Conservation (phyloP, 2,329 filamentous ascomycete species). For the Torrubiella hemipterigena region DNA sequence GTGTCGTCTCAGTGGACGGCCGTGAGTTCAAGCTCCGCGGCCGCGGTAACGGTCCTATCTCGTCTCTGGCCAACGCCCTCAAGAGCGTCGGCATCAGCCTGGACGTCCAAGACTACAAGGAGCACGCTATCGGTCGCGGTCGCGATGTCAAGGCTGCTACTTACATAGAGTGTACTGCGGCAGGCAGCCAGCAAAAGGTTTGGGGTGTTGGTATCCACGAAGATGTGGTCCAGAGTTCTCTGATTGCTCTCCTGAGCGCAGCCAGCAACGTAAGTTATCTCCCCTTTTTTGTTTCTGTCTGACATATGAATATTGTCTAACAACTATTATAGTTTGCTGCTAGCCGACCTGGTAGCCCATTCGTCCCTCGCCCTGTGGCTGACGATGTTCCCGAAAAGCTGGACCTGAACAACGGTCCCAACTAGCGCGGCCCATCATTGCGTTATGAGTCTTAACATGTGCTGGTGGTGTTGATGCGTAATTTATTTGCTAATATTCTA, state of each 20-base stretch:
- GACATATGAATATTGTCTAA: no score
- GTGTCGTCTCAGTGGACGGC: conserved; percentile 73
- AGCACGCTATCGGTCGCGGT: conserved; percentile 78
- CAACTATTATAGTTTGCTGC: conserved; percentile 50
- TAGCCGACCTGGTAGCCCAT: conserved; percentile 55
- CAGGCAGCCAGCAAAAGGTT: conserved; percentile 56
- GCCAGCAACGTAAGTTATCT: conserved; percentile 63
- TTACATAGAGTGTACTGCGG: conserved; percentile 78
- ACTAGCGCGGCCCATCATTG: no score
- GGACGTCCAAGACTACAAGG: conserved; percentile 91
- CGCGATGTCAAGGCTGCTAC: conserved; percentile 84
- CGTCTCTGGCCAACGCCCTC: conserved; percentile 73
- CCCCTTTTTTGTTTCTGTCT: conserved; percentile 1
- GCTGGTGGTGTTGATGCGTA: no score
- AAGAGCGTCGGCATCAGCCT: conserved; percentile 69
- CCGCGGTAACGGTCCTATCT: conserved; percentile 82
- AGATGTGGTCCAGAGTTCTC: conserved; percentile 80
- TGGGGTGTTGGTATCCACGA: conserved; percentile 91
- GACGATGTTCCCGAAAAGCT: conserved; percentile 24
- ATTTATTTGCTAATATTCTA: no score
- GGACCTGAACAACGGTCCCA: conserved; percentile 15
- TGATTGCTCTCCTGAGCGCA: conserved; percentile 75
- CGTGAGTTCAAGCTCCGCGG: conserved; percentile 68
- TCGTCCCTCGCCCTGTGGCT: conserved; percentile 41
- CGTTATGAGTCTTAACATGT: no score